Evolutionary conservation across 768 basidiomycete species (phyloP).

Genomic region (Hygrophorus pudorinus): DNA sequence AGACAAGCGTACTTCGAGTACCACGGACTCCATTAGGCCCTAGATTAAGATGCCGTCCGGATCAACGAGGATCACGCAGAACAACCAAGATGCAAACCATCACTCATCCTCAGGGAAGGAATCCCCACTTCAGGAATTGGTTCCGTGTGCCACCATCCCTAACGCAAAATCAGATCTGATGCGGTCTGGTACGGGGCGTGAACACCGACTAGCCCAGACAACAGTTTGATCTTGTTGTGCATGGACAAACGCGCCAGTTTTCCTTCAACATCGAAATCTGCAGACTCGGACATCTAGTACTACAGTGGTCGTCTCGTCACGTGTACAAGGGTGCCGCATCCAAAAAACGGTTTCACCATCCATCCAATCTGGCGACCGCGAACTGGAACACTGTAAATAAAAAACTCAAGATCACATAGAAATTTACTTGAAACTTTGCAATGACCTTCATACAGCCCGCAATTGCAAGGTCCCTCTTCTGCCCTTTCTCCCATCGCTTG

Average conservation of each 20-base stretch:
- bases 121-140: slow-evolving; percentile 29
- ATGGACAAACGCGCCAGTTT: slow-evolving; percentile 27
- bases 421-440: no score
- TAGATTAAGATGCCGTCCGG: slow-evolving; percentile 7
- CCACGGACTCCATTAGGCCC: slow-evolving; percentile 44
- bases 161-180: no score
- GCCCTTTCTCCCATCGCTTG: neutral
- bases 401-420: no score
- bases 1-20: slow-evolving; percentile 24
- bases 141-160: slow-evolving; percentile 38
- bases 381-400: no score
- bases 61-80: neutral
- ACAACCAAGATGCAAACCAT: slow-evolving; percentile 22
- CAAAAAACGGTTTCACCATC: no score
- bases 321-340: neutral
- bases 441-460: no score
- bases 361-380: neutral
- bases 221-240: slow-evolving; percentile 33
- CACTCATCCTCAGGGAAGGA: slow-evolving; percentile 34
- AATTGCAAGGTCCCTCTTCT: neutral
- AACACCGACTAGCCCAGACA: slow-evolving; percentile 21
- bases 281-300: slow-evolving; percentile 17
- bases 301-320: no score
- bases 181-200: no score
- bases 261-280: slow-evolving; percentile 26